A percentile compares a stretch with the other conserved stretches of the same genome.
Conservation (phyloP, 1,284 basidiomycete species). For the Peniophora sp. region DNA sequence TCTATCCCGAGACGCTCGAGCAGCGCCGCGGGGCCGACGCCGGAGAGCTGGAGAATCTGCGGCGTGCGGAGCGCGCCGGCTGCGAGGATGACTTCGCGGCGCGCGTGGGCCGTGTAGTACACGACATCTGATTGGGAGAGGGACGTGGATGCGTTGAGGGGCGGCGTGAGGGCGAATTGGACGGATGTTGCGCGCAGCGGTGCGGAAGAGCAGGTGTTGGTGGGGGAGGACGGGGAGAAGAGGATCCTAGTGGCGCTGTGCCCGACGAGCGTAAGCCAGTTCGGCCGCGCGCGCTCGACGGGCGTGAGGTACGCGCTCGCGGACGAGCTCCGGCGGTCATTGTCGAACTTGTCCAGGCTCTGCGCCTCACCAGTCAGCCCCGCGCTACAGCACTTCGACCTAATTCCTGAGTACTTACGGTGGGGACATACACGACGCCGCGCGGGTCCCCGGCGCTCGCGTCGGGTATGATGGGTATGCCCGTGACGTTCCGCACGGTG, state of each 20-base stretch:
- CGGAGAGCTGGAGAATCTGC: constrained; percentile 35
- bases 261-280: constrained; percentile 27
- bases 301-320: constrained; percentile 35
- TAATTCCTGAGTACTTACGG: constrained; percentile 24
- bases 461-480: constrained; percentile 38
- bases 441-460: constrained; percentile 49
- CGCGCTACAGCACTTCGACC: background rate
- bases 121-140: background rate
- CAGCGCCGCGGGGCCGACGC: constrained; percentile 33
- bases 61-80: constrained; percentile 25
- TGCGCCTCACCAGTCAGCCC: constrained; percentile 10
- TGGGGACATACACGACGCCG: constrained; percentile 45
- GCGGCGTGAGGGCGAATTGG: constrained; percentile 7
- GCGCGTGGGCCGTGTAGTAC: constrained; percentile 10
- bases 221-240: constrained; percentile 4
- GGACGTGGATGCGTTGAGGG: background rate
- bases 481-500: constrained; percentile 38
- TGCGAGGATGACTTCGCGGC: constrained; percentile 25
- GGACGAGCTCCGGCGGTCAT: constrained; percentile 28
- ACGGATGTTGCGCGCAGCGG: constrained; percentile 11
- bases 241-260: constrained; percentile 20
- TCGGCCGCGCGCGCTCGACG: constrained; percentile 22
- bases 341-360: constrained; percentile 24
- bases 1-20: constrained; percentile 31
- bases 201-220: too few relatives aligned